Evolutionary conservation across 2,329 filamentous ascomycete species (phyloP).

Genomic region (Cladophialophora bantiana): DNA sequence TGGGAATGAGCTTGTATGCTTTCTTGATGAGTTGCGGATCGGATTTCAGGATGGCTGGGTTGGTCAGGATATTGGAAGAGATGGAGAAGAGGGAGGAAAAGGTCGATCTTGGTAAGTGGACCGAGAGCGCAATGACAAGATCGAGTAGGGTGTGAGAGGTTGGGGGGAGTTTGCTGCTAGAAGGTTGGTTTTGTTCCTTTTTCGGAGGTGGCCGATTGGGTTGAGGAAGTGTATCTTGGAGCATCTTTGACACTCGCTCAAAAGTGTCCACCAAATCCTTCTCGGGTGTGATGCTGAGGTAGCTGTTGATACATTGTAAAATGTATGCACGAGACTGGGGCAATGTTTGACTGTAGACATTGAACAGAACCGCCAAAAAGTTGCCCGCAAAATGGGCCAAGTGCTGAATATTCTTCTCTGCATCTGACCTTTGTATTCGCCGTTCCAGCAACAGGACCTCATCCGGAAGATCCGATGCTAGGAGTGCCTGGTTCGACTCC

Average conservation of each 20-base stretch:
- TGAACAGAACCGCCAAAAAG: constrained; percentile 95
- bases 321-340: constrained; percentile 91
- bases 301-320: constrained; percentile 92
- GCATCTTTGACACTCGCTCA: constrained; percentile 81
- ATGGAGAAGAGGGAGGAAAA: constrained; percentile 87
- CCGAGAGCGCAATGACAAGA: constrained; percentile 92
- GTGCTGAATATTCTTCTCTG: constrained; percentile 81
- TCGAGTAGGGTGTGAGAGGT: constrained; percentile 96
- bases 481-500: constrained; percentile 86
- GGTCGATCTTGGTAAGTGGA: constrained; percentile 87
- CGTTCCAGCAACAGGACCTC: constrained; percentile 79
- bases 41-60: constrained; percentile 61
- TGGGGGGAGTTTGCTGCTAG: constrained; percentile 81
- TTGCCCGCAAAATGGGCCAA: constrained; percentile 82
- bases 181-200: constrained; percentile 64
- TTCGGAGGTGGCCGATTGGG: constrained; percentile 68
- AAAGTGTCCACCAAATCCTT: constrained; percentile 87
- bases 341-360: constrained; percentile 95
- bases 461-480: constrained; percentile 70
- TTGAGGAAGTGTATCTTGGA: constrained; percentile 73
- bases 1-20: constrained; percentile 95
- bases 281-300: constrained; percentile 83
- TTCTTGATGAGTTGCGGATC: constrained; percentile 98
- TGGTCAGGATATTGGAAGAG: constrained; percentile 80
- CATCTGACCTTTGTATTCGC: constrained; percentile 75